These are phyloP conservation scores for Purpureocillium lavendulum DNA, from an alignment of 2,329 filamentous ascomycete species.

Conservation along the genomic window DNA sequence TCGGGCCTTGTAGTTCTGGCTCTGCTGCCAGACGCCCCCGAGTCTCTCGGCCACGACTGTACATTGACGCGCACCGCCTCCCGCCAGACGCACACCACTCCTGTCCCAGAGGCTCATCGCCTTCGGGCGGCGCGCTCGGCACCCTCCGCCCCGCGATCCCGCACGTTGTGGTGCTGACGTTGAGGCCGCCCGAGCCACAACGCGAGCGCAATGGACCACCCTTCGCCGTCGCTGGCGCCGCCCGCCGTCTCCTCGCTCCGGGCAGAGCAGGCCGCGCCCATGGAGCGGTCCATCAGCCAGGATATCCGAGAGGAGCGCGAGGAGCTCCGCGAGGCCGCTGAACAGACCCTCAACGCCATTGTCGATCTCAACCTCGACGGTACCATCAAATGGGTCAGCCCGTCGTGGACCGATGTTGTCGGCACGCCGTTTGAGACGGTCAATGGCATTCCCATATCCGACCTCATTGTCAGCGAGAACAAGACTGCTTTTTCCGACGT, in stretches of 20 bases:
- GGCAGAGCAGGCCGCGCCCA: constrained; percentile 37
- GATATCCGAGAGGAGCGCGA: constrained; percentile 90
- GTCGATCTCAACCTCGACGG: constrained; percentile 88
- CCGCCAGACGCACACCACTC: constrained; percentile 4
- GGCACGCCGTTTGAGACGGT: constrained; percentile 68
- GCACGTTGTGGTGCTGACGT: no score
- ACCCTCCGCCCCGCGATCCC: background rate
- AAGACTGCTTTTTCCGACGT: constrained; percentile 73
- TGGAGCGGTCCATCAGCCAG: constrained; percentile 67
- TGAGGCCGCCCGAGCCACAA: no score
- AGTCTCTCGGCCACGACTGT: constrained; percentile 12
- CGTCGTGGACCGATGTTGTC: constrained; percentile 90
- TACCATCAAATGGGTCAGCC: constrained; percentile 89
- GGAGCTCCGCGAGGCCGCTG: constrained; percentile 88
- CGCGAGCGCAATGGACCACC: constrained; percentile 32
- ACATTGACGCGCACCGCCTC: constrained; percentile 3
- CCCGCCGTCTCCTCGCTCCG: constrained; percentile 45
- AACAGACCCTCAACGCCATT: constrained; percentile 94
- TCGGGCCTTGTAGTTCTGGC: constrained; percentile 39
- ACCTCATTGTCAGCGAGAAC: constrained; percentile 71
- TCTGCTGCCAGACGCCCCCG: constrained; percentile 29
- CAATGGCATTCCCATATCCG: constrained; percentile 67
- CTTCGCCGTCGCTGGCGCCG: constrained; percentile 34
- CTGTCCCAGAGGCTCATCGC: constrained; percentile 1
- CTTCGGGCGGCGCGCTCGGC: background rate